Conservation (phyloP, 2,329 filamentous ascomycete species). For the Calonectria henricotiae region DNA sequence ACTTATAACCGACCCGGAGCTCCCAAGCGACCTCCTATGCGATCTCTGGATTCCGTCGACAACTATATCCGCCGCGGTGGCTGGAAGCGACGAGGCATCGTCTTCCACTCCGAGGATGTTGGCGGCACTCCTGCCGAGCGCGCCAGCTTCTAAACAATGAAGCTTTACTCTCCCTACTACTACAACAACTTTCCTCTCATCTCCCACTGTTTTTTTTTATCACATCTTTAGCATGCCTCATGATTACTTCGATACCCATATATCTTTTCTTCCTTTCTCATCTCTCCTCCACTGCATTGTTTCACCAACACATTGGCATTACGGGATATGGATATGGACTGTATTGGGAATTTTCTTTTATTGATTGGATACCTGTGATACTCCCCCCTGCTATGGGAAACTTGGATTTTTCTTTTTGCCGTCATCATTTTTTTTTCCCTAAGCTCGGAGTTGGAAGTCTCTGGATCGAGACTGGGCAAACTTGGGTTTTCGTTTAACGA, state of each 20-base stretch:
- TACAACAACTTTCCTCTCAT: constrained; percentile 1
- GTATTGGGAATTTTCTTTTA: constrained; percentile 20
- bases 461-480: constrained; percentile 20
- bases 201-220: constrained; percentile 1
- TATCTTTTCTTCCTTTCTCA: constrained; percentile 36
- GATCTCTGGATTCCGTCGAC: constrained; percentile 60
- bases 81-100: constrained; percentile 63
- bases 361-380: constrained; percentile 24
- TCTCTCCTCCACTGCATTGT: constrained; percentile 39
- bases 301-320: constrained; percentile 33
- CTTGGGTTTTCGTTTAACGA: constrained; percentile 16
- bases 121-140: constrained; percentile 41
- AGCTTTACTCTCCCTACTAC: constrained; percentile 11
- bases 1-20: constrained; percentile 55
- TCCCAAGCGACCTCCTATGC: constrained; percentile 59
- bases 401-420: constrained; percentile 24
- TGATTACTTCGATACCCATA: constrained; percentile 51
- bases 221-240: constrained; percentile 36
- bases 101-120: constrained; percentile 60
- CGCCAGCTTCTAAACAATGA: constrained; percentile 48
- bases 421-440: constrained; percentile 11
- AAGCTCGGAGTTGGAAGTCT: constrained; percentile 32
- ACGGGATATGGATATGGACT: constrained; percentile 20
- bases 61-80: constrained; percentile 63
- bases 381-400: constrained; percentile 20